These are phyloP conservation scores for Helianthus tuberosus DNA, from an alignment of 129 eudicot genomes.

Conservation along the genomic window DNA sequence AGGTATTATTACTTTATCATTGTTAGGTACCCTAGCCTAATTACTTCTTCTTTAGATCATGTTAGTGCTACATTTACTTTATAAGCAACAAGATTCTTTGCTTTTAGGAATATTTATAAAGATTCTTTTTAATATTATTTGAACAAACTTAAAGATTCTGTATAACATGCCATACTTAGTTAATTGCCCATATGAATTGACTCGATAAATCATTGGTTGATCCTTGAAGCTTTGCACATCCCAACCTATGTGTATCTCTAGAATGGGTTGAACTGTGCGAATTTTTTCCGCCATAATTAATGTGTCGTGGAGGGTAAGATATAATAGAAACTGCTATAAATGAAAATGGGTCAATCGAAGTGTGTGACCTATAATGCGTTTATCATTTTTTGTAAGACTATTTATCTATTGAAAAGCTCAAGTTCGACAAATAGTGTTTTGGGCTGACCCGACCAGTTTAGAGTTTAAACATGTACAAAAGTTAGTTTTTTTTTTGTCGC, in stretches of 20 bases:
- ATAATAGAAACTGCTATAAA: background rate
- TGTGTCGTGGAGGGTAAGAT: background rate
- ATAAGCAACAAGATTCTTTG: conserved; percentile 42
- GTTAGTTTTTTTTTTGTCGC: background rate
- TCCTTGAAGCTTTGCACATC: conserved; percentile 8
- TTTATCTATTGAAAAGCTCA: background rate
- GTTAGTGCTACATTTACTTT: conserved; percentile 33
- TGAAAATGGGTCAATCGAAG: background rate
- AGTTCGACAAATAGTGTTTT: no score
- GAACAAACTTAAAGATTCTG: conserved; percentile 22
- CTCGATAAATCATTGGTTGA: background rate
- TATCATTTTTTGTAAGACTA: background rate
- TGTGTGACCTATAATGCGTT: no score
- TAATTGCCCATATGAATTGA: background rate
- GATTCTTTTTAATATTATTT: conserved; percentile 26
- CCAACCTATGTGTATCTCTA: background rate
- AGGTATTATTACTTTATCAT: conserved; percentile 30
- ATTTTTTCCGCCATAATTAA: no score
- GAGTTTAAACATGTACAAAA: background rate
- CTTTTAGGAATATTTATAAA: conserved; percentile 40
- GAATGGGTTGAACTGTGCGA: background rate
- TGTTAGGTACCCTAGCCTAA: conserved; percentile 34
- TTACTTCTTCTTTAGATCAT: conserved; percentile 34
- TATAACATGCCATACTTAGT: background rate
- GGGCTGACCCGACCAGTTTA: background rate